Percentiles rank a stretch among this genome's conserved stretches.
phyloP scores from a whole-genome alignment of 441 rosid genomes.

The Populus trichocarpa region DNA sequence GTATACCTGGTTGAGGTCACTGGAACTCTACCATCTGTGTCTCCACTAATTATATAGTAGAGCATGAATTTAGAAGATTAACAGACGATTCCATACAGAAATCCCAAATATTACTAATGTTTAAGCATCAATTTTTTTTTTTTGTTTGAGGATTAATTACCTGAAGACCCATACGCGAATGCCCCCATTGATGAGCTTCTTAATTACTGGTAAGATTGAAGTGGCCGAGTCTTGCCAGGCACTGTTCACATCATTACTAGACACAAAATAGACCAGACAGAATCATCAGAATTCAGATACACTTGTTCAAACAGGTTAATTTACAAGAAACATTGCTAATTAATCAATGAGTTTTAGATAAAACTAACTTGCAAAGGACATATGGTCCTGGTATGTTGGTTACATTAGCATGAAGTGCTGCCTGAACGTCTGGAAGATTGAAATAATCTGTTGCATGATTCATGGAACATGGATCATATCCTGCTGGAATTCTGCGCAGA shows the following conservation, averaged over 20 bases:
- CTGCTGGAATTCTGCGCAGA: background rate
- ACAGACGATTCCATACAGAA: background rate
- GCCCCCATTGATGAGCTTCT: conserved; percentile 15
- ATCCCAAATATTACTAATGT: background rate
- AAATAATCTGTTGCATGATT: conserved; percentile 19
- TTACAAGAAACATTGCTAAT: background rate
- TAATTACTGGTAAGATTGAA: background rate
- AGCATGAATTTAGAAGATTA: no score
- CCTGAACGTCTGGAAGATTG: conserved; percentile 26
- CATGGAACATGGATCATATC: conserved; percentile 25
- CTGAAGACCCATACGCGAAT: conserved; percentile 23
- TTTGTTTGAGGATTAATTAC: background rate
- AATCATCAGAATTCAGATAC: background rate
- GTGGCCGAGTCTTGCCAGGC: background rate
- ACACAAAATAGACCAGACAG: background rate
- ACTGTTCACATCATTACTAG: background rate
- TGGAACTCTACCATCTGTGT: conserved; percentile 21
- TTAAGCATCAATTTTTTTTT: background rate
- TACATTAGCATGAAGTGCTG: conserved; percentile 24
- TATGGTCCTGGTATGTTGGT: conserved; percentile 21
- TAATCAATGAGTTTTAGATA: background rate
- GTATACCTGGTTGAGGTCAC: conserved; percentile 17
- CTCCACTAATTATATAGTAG: conserved; percentile 7
- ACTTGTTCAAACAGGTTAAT: background rate
- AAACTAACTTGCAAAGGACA: conserved; percentile 21